Conservation (phyloP, 176 grass and related monocot genomes). For the Tillandsia leiboldiana region DNA sequence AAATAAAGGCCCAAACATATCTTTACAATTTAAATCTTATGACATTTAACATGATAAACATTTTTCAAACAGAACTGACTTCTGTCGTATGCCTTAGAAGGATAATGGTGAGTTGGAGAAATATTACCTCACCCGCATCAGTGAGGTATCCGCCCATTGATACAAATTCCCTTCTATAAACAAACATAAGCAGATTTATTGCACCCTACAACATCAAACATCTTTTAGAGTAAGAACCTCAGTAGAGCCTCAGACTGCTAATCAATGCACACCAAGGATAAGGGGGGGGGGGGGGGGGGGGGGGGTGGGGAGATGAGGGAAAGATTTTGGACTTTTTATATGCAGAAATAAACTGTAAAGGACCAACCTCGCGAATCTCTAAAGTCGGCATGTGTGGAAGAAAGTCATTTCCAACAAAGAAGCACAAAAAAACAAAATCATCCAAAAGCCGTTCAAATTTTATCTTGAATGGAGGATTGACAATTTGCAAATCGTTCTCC, state of each 20-base stretch:
- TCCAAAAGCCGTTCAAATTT: slow-evolving; percentile 86
- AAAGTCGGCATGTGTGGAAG: slow-evolving; percentile 95
- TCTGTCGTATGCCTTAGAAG: neutral
- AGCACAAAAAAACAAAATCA: slow-evolving; percentile 99
- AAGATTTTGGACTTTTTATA: too few species aligned
- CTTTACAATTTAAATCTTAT: too few species aligned
- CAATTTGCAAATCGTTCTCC: slow-evolving; percentile 84
- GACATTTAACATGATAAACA: neutral
- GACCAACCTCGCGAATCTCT: slow-evolving; percentile 94
- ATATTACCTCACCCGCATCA: slow-evolving; percentile 76
- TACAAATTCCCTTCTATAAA: slow-evolving; percentile 77
- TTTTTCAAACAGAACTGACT: neutral
- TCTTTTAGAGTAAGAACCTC: neutral
- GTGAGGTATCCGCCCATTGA: slow-evolving; percentile 93
- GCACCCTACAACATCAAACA: slow-evolving; percentile 61
- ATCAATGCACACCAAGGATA: neutral
- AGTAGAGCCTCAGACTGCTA: neutral
- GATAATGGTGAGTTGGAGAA: slow-evolving; percentile 19
- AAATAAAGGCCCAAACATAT: too few species aligned
- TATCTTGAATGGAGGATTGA: slow-evolving; percentile 77
- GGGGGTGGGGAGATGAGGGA: too few species aligned
- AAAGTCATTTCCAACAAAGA: slow-evolving; percentile 99
- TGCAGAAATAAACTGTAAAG: slow-evolving; percentile 1
- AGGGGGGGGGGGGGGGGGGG: too few species aligned
- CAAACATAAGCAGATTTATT: slow-evolving; percentile 84